phyloP scores from a whole-genome alignment of 257 asterid species.

The Plantago elongata region DNA sequence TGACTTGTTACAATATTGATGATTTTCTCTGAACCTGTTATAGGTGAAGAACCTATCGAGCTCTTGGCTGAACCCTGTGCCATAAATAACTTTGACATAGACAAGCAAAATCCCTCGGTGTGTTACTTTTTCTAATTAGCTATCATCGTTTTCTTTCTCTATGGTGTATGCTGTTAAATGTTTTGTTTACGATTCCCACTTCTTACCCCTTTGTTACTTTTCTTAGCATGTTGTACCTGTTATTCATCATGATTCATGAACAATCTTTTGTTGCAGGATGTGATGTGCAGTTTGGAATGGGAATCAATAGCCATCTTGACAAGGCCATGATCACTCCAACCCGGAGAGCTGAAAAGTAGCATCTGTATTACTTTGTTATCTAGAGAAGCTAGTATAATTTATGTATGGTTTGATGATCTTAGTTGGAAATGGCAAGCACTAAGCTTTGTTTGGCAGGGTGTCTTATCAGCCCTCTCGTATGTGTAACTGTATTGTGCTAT shows the following conservation, averaged over 20 bases:
- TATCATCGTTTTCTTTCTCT: not conserved
- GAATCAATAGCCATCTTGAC: slow-evolving; percentile 75
- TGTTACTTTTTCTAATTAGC: slow-evolving; percentile 16
- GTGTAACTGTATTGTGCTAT: too few relatives aligned
- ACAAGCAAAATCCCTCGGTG: slow-evolving; percentile 75
- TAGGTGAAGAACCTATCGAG: slow-evolving; percentile 74
- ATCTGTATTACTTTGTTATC: too few relatives aligned
- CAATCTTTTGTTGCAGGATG: slow-evolving; percentile 48
- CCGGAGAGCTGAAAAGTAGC: not conserved
- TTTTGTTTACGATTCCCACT: not conserved
- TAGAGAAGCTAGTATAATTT: too few relatives aligned
- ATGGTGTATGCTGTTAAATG: not conserved
- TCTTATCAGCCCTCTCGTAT: not conserved
- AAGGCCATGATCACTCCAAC: too few relatives aligned
- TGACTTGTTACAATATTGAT: not conserved
- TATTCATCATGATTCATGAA: not conserved
- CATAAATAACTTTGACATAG: slow-evolving; percentile 88
- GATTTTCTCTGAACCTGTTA: slow-evolving; percentile 1
- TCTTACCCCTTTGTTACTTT: not conserved
- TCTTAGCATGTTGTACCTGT: not conserved
- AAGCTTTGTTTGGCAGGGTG: too few relatives aligned
- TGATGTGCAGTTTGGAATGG: slow-evolving; percentile 95
- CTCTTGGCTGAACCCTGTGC: slow-evolving; percentile 90
- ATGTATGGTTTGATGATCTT: not conserved
- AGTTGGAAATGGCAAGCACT: too few relatives aligned